phyloP scores from a whole-genome alignment of 2,329 filamentous ascomycete genomes.

The Penicillium sp. region DNA sequence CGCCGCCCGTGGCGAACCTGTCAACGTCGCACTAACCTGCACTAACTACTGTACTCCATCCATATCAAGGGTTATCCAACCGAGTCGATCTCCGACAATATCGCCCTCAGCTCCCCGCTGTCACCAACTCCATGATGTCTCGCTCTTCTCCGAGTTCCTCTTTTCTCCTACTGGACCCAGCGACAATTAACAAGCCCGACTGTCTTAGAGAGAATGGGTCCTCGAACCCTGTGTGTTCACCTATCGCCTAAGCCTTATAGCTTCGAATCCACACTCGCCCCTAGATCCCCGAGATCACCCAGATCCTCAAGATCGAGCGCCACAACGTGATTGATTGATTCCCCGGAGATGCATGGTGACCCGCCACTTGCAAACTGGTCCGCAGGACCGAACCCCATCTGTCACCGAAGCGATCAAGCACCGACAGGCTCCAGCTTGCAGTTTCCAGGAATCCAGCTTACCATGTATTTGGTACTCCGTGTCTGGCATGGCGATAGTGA shows the following conservation, averaged over 20 bases:
- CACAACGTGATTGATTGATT: slow-evolving; percentile 37
- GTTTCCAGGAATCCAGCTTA: neutral
- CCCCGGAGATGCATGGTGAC: slow-evolving; percentile 37
- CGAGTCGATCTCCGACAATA: slow-evolving; percentile 1
- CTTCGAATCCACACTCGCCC: neutral
- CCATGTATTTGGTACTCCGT: neutral
- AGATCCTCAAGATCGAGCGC: neutral
- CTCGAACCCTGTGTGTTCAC: no score
- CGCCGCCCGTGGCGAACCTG: slow-evolving; percentile 9
- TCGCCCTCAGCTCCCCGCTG: slow-evolving; percentile 12
- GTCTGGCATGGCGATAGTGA: neutral
- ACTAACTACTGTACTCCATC: neutral
- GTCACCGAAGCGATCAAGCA: slow-evolving; percentile 27
- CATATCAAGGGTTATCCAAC: slow-evolving; percentile 7
- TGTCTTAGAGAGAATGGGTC: neutral
- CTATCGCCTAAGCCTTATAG: neutral
- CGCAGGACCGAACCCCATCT: slow-evolving; percentile 16
- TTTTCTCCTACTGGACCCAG: neutral
- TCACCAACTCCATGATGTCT: neutral
- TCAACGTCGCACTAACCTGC: slow-evolving; percentile 15
- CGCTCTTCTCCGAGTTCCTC: slow-evolving; percentile 4
- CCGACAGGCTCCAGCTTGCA: neutral
- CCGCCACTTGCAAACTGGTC: slow-evolving; percentile 40
- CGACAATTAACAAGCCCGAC: neutral
- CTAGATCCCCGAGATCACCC: neutral